Conservation (phyloP, 371 early-diverging fungal species). For the Lichtheimia ramosa region DNA sequence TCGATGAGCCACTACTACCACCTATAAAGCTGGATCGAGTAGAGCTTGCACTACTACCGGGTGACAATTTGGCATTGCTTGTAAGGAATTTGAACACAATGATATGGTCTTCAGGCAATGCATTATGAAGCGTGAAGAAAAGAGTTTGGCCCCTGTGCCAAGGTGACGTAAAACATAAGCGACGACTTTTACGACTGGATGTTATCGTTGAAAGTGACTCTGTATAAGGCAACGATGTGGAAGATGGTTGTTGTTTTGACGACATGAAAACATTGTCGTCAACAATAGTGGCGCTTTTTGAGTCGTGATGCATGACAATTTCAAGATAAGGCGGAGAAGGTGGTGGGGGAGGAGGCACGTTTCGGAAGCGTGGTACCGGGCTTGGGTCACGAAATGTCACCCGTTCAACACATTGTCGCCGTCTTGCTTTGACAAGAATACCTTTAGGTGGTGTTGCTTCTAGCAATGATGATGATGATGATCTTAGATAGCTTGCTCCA, state of each 20-base stretch:
- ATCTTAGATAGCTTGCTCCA: too few species aligned
- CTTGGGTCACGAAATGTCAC: constrained; percentile 48
- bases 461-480: neutral
- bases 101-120: constrained; percentile 43
- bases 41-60: neutral
- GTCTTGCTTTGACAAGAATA: constrained; percentile 1
- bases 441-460: neutral
- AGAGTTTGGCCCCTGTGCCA: constrained; percentile 39
- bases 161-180: constrained; percentile 27
- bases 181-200: neutral
- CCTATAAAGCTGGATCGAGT: neutral
- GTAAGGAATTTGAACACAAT: constrained; percentile 48
- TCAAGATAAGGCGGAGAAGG: constrained; percentile 42
- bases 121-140: constrained; percentile 31
- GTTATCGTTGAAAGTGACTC: neutral
- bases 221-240: neutral
- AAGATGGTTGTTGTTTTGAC: constrained; percentile 4
- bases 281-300: constrained; percentile 16
- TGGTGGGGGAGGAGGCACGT: constrained; percentile 44
- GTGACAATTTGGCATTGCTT: constrained; percentile 21
- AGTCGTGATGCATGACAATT: constrained; percentile 20
- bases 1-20: neutral
- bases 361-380: constrained; percentile 50
- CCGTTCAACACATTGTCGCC: constrained; percentile 21
- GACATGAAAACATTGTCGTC: constrained; percentile 14